Conservation (phyloP, 2,329 filamentous ascomycete species). For the Paracorniculantispora psalliotae region DNA sequence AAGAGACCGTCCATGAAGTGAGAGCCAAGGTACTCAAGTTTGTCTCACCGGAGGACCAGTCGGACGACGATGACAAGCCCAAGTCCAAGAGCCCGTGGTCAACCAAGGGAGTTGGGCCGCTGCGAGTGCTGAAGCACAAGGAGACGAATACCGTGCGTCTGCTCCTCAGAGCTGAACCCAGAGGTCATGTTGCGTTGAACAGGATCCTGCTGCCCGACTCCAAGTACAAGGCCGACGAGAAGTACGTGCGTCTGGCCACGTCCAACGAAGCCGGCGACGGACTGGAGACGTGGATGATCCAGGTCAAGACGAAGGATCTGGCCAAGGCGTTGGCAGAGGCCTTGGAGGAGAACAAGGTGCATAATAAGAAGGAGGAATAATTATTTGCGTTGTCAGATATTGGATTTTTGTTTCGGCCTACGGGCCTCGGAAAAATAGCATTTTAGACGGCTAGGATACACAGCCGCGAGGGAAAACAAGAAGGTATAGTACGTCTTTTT, state of each 20-base stretch:
- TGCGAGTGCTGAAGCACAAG: conserved; percentile 71
- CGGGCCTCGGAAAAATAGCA: conserved; percentile 11
- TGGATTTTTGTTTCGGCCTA: conserved; percentile 10
- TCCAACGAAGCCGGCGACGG: conserved; percentile 53
- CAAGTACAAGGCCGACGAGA: conserved; percentile 56
- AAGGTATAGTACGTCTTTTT: conserved; percentile 15
- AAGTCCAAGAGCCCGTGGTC: conserved; percentile 59
- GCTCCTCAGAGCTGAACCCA: conserved; percentile 68
- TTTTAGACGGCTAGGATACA: conserved; percentile 11
- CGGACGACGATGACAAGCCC: conserved; percentile 37
- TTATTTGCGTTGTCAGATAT: conserved; percentile 14
- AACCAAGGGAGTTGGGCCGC: conserved; percentile 63
- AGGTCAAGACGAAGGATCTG: conserved; percentile 60
- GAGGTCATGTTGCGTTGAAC: conserved; percentile 71
- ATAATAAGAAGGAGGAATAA: conserved; percentile 47
- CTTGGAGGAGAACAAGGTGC: conserved; percentile 50
- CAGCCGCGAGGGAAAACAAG: conserved; percentile 10
- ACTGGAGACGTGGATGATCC: conserved; percentile 66
- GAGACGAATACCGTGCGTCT: conserved; percentile 61
- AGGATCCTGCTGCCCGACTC: conserved; percentile 56
- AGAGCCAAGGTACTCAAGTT: conserved; percentile 66
- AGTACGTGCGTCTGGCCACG: conserved; percentile 55
- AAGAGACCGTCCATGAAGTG: conserved; percentile 64
- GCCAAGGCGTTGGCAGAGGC: conserved; percentile 48
- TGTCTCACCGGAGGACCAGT: conserved; percentile 42